These are phyloP conservation scores for Medicago ruthenica DNA, from an alignment of 306 rosid genomes.

Conservation along the genomic window DNA sequence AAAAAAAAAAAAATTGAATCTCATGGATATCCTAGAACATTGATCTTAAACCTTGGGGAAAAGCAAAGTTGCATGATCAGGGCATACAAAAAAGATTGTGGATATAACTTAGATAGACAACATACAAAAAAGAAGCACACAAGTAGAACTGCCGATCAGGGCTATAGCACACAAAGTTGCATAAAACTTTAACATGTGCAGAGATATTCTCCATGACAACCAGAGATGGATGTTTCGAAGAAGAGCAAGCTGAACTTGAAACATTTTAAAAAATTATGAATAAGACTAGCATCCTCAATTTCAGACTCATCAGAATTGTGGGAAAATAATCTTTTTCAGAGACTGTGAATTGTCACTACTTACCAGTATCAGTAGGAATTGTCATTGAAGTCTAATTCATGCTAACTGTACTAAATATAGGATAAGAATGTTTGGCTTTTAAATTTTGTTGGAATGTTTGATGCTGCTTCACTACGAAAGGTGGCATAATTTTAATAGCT, in stretches of 20 bases:
- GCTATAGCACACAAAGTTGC: background rate
- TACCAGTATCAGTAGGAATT: background rate
- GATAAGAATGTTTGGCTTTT: background rate
- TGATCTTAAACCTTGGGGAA: slow-evolving; percentile 5
- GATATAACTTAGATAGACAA: background rate
- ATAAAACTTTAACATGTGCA: background rate
- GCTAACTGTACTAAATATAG: background rate
- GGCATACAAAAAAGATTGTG: background rate
- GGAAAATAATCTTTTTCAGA: background rate
- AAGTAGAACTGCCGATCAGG: background rate
- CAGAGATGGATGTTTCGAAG: background rate
- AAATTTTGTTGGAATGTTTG: too few species aligned
- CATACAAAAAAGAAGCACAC: slow-evolving; percentile 15
- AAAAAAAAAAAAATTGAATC: background rate
- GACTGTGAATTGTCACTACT: background rate
- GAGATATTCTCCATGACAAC: background rate
- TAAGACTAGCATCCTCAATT: background rate
- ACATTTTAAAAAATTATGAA: background rate
- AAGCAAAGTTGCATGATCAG: background rate
- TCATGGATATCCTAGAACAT: background rate
- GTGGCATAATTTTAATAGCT: too few species aligned
- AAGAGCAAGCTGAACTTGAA: background rate
- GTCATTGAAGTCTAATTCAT: background rate
- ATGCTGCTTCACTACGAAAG: too few species aligned
- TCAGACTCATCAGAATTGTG: background rate